These are phyloP conservation scores for Crucibulum laeve DNA, from an alignment of 768 basidiomycete species.

Conservation along the genomic window DNA sequence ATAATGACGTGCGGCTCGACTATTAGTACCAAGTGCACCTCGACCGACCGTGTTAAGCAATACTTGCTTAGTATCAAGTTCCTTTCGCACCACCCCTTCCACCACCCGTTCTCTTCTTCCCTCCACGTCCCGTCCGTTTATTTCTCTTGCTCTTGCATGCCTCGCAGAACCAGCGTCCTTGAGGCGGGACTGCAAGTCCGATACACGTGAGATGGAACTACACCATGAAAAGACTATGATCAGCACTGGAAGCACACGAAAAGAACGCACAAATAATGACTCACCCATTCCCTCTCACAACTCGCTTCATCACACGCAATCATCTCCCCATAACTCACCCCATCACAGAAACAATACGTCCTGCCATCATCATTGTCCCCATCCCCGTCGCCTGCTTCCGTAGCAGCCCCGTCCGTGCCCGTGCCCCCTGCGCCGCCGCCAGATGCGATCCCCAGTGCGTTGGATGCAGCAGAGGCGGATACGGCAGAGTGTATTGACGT, in stretches of 20 bases:
- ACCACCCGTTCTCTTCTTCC: constrained; percentile 39
- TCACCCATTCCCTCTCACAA: constrained; percentile 89
- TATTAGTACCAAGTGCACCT: too few species aligned
- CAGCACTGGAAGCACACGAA: constrained; percentile 2
- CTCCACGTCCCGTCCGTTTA: constrained; percentile 49
- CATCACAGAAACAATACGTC: constrained; percentile 82
- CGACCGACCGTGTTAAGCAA: too few species aligned
- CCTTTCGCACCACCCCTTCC: constrained; percentile 20
- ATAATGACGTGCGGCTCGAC: neutral
- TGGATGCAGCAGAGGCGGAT: too few species aligned
- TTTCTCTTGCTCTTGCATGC: constrained; percentile 52
- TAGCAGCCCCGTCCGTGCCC: constrained; percentile 21
- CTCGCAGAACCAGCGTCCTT: constrained; percentile 76
- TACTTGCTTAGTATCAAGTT: constrained; percentile 3
- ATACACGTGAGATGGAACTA: constrained; percentile 83
- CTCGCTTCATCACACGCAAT: constrained; percentile 83
- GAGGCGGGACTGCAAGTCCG: constrained; percentile 60
- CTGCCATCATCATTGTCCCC: constrained; percentile 60
- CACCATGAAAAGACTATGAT: constrained; percentile 5
- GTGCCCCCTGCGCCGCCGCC: constrained; percentile 28
- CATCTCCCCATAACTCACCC: constrained; percentile 90
- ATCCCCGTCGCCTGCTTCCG: constrained; percentile 44
- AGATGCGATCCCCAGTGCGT: too few species aligned
- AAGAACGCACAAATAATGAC: constrained; percentile 25
- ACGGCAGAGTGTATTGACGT: constrained; percentile 26